phyloP scores from a whole-genome alignment of 2,329 filamentous ascomycete species.

The Polychaeton citri region DNA sequence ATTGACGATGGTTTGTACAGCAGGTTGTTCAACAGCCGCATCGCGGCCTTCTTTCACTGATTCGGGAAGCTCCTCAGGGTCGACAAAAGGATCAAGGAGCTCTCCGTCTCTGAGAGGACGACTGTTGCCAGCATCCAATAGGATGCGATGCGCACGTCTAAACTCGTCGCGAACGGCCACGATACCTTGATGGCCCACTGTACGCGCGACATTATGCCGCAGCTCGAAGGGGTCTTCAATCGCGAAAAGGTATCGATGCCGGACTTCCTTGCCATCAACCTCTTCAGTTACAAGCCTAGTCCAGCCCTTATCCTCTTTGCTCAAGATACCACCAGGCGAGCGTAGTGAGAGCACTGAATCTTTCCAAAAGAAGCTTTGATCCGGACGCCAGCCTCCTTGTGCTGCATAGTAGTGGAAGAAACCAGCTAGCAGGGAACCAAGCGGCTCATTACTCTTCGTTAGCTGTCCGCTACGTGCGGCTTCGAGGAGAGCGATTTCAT shows the following conservation, averaged over 20 bases:
- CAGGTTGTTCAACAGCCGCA: no score
- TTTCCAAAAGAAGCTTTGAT: constrained; percentile 63
- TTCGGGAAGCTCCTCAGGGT: no score
- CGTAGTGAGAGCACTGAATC: constrained; percentile 67
- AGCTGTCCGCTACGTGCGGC: constrained; percentile 47
- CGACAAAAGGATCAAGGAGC: constrained; percentile 14
- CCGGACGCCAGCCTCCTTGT: constrained; percentile 34
- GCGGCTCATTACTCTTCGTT: constrained; percentile 53
- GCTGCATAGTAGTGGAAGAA: constrained; percentile 77
- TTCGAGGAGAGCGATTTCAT: constrained; percentile 54
- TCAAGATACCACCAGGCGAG: constrained; percentile 52
- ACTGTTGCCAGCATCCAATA: constrained; percentile 39
- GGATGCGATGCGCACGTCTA: constrained; percentile 62
- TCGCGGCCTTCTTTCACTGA: no score
- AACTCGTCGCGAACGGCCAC: constrained; percentile 76
- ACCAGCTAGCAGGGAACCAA: constrained; percentile 60
- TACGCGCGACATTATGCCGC: constrained; percentile 77
- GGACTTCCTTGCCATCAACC: constrained; percentile 45
- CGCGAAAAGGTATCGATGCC: constrained; percentile 70
- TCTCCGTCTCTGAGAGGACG: constrained; percentile 9
- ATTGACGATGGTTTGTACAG: no score
- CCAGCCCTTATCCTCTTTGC: constrained; percentile 74
- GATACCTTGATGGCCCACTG: constrained; percentile 71
- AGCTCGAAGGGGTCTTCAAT: constrained; percentile 88
- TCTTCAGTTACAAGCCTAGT: constrained; percentile 63